Evolutionary conservation across 129 eudicot genomes (phyloP).

Genomic region (Pittosporum tobira): DNA sequence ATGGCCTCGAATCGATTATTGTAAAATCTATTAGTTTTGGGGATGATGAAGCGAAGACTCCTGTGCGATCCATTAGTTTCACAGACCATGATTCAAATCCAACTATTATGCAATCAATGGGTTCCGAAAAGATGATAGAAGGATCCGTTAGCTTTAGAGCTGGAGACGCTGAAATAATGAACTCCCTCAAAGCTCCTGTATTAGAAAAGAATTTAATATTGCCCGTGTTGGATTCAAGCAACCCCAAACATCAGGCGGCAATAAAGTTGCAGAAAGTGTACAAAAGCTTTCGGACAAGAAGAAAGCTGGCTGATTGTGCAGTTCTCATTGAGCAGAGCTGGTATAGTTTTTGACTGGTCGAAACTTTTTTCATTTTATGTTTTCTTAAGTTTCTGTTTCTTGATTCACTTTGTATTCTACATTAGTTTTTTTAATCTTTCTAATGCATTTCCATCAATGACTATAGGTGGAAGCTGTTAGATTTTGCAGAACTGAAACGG

Average conservation of each 20-base stretch:
- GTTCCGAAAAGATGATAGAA: conserved; percentile 37
- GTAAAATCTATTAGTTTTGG: conserved; percentile 39
- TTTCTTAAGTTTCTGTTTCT: not conserved
- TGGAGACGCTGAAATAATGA: conserved; percentile 30
- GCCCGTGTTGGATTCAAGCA: conserved; percentile 25
- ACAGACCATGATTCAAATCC: conserved; percentile 38
- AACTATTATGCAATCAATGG: conserved; percentile 32
- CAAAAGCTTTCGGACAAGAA: conserved; percentile 85
- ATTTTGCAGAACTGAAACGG: conserved; percentile 82
- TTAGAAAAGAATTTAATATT: not conserved
- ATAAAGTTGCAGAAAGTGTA: conserved; percentile 90
- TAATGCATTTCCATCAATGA: not conserved
- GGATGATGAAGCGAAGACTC: conserved; percentile 37
- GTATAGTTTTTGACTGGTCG: conserved; percentile 22
- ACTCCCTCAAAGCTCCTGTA: conserved; percentile 6
- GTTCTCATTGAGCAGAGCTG: conserved; percentile 93
- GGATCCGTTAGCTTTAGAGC: conserved; percentile 47
- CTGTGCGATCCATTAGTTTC: conserved; percentile 46
- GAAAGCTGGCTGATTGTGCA: conserved; percentile 97
- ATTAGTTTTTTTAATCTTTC: conserved; percentile 6
- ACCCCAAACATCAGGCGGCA: conserved; percentile 91
- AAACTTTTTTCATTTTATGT: not conserved
- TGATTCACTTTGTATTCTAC: conserved; percentile 1
- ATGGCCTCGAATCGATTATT: conserved; percentile 37
- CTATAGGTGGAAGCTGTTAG: conserved; percentile 85